phyloP scores from a whole-genome alignment of 2,329 filamentous ascomycete genomes.

The Colletotrichum melonis region DNA sequence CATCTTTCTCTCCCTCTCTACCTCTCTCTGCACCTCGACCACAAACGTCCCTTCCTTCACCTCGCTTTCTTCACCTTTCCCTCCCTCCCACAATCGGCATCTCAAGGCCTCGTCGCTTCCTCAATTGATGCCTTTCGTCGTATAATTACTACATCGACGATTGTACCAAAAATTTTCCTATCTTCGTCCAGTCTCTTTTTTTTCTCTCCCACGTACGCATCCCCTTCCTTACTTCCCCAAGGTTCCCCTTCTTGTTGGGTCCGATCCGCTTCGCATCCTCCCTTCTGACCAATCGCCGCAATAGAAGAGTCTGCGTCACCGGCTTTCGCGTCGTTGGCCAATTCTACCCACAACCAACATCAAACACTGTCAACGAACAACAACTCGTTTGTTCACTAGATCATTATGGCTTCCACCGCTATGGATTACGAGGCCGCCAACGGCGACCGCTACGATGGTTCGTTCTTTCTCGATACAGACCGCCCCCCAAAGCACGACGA shows the following conservation, averaged over 20 bases:
- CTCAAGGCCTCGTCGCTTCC: constrained; percentile 11
- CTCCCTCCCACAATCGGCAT: constrained; percentile 21
- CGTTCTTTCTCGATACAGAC: constrained; percentile 39
- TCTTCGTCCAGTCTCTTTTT: constrained; percentile 36
- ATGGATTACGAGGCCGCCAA: constrained; percentile 79
- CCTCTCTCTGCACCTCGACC: background rate
- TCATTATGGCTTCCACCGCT: constrained; percentile 70
- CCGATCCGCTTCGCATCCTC: constrained; percentile 17
- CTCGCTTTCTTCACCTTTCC: constrained; percentile 32
- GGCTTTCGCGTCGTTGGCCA: constrained; percentile 28
- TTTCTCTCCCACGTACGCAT: background rate
- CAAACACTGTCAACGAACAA: background rate
- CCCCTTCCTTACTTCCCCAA: constrained; percentile 17
- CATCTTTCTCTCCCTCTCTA: constrained; percentile 1
- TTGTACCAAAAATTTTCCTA: constrained; percentile 37
- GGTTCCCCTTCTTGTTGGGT: background rate
- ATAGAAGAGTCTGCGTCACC: constrained; percentile 35
- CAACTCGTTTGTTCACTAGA: constrained; percentile 7
- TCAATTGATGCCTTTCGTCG: constrained; percentile 19
- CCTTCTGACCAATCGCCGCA: constrained; percentile 29
- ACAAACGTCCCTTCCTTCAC: constrained; percentile 27
- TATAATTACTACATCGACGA: constrained; percentile 18
- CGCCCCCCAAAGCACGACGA: constrained; percentile 18
- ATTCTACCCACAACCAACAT: constrained; percentile 5
- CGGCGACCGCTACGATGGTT: constrained; percentile 75